Evolutionary conservation across 371 early-diverging fungal genomes (phyloP).

Genomic region (Phascolomyces articulosus): DNA sequence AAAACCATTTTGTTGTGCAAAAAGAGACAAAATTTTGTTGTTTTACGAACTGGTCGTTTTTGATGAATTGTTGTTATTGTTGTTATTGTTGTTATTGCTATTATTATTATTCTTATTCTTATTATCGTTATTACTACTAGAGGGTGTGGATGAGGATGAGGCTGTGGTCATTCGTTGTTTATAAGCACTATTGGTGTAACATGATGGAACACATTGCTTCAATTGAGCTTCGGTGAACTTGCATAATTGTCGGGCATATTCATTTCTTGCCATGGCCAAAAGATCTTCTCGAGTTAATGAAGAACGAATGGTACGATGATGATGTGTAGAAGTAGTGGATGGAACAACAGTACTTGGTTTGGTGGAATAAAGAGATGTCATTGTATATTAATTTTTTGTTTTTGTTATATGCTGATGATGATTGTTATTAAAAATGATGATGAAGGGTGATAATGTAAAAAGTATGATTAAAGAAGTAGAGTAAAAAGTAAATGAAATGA

Average conservation of each 20-base stretch:
- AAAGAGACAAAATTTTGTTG: too few species aligned
- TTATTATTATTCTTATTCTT: neutral
- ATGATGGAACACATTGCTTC: slow-evolving; percentile 30
- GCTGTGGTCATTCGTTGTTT: neutral
- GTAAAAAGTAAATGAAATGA: too few species aligned
- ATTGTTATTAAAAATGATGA: neutral
- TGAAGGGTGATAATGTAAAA: neutral
- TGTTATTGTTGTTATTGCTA: too few species aligned
- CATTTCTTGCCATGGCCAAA: slow-evolving; percentile 35
- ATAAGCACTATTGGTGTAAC: slow-evolving; percentile 22
- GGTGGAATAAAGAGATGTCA: slow-evolving; percentile 8
- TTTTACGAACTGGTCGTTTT: too few species aligned
- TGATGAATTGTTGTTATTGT: too few species aligned
- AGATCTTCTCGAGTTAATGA: slow-evolving; percentile 30
- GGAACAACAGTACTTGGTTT: neutral
- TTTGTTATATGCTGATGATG: neutral
- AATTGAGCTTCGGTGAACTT: slow-evolving; percentile 41
- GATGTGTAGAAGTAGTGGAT: slow-evolving; percentile 2
- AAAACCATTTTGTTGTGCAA: too few species aligned
- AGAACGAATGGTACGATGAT: slow-evolving; percentile 1
- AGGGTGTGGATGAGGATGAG: neutral
- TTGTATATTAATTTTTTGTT: neutral
- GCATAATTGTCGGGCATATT: slow-evolving; percentile 46
- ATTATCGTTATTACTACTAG: too few species aligned
- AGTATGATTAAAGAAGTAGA: too few species aligned